Percentiles rank a stretch among this genome's conserved stretches.
phyloP scores from a whole-genome alignment of 306 rosid species.

The Prunus armeniaca region DNA sequence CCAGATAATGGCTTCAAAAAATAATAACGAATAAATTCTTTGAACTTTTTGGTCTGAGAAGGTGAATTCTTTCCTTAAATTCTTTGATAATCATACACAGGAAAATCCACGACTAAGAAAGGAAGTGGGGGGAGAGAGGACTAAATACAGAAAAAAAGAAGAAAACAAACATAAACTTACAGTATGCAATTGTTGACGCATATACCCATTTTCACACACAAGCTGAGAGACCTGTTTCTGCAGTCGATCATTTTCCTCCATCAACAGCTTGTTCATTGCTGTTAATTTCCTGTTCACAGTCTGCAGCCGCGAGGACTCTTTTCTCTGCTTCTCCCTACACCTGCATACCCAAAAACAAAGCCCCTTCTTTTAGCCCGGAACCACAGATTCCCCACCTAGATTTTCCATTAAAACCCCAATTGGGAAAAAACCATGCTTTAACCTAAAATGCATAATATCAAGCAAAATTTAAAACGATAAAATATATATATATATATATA shows the following conservation, averaged over 20 bases:
- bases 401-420: background rate
- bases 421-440: background rate
- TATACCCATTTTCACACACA: conserved; percentile 87
- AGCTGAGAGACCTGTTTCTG: conserved; percentile 98
- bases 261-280: conserved; percentile 93
- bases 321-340: conserved; percentile 98
- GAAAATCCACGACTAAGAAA: too few relatives aligned
- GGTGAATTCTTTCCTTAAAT: background rate
- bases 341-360: conserved; percentile 38
- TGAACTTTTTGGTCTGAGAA: background rate
- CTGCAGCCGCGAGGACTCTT: conserved; percentile 89
- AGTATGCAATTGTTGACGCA: conserved; percentile 87
- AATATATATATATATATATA: background rate
- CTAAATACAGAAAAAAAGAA: too few relatives aligned
- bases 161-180: conserved; percentile 39
- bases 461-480: background rate
- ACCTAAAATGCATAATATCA: conserved; percentile 1
- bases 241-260: conserved; percentile 98
- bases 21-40: background rate
- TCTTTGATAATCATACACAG: background rate
- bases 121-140: background rate
- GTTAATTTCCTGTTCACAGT: conserved; percentile 82
- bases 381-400: background rate
- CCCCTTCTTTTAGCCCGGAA: conserved; percentile 4
- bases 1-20: background rate